Percentiles rank a stretch among this genome's conserved stretches.
phyloP scores from a whole-genome alignment of 2,329 filamentous ascomycete genomes.

The Fusarium caatingaense region DNA sequence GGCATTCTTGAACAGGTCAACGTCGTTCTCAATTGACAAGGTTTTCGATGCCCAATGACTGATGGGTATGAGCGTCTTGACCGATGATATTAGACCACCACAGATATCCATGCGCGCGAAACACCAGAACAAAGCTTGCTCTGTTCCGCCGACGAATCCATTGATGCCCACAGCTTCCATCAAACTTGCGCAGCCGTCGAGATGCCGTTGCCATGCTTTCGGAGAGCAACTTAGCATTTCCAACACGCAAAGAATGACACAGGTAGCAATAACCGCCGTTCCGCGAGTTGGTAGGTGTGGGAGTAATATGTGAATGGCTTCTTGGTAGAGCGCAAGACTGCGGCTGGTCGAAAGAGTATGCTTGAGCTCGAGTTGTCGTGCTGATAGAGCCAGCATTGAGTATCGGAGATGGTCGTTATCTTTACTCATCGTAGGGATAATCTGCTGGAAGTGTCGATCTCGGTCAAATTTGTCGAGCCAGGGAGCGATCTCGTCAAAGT shows the following conservation, averaged over 20 bases:
- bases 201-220: slow-evolving; percentile 62
- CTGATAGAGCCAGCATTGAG: slow-evolving; percentile 63
- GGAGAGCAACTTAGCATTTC: slow-evolving; percentile 64
- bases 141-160: slow-evolving; percentile 61
- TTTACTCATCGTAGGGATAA: slow-evolving; percentile 60
- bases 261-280: slow-evolving; percentile 63
- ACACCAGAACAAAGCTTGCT: slow-evolving; percentile 66
- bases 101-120: slow-evolving; percentile 67
- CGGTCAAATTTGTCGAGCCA: slow-evolving; percentile 66
- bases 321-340: slow-evolving; percentile 62
- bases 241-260: slow-evolving; percentile 64
- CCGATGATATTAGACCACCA: slow-evolving; percentile 63
- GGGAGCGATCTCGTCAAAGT: slow-evolving; percentile 56
- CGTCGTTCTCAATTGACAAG: slow-evolving; percentile 47
- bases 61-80: slow-evolving; percentile 61
- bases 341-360: slow-evolving; percentile 50
- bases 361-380: slow-evolving; percentile 62
- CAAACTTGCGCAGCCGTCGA: slow-evolving; percentile 63
- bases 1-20: slow-evolving; percentile 50
- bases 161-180: slow-evolving; percentile 63
- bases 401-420: slow-evolving; percentile 58
- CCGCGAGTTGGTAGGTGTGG: slow-evolving; percentile 60
- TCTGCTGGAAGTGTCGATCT: slow-evolving; percentile 59
- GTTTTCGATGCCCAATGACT: slow-evolving; percentile 57
- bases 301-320: slow-evolving; percentile 61